A percentile compares a stretch with the other conserved stretches of the same genome.
Evolutionary conservation across 2,329 filamentous ascomycete species (phyloP).

Genomic region (Claviceps sp.): DNA sequence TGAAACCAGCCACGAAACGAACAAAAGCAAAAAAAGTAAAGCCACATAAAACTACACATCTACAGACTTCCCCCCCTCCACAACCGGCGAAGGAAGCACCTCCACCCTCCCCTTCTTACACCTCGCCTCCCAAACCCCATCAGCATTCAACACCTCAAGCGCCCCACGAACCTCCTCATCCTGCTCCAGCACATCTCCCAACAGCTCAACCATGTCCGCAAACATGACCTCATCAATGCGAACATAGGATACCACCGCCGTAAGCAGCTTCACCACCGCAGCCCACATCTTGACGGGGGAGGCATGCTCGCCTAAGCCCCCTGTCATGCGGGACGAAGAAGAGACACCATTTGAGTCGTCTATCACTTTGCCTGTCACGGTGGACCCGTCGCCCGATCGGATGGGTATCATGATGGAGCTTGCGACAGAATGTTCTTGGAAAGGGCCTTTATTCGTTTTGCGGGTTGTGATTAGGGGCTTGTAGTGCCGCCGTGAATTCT

Average conservation of each 20-base stretch:
- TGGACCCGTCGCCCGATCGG: slow-evolving; percentile 12
- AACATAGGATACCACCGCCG: slow-evolving; percentile 48
- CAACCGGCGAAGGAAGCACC: slow-evolving; percentile 22
- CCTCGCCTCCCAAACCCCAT: slow-evolving; percentile 62
- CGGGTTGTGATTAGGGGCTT: neutral
- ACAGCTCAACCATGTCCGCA: slow-evolving; percentile 54
- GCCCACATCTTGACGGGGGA: slow-evolving; percentile 53
- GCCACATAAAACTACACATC: slow-evolving; percentile 10
- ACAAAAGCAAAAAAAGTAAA: neutral
- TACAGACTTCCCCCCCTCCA: slow-evolving; percentile 30
- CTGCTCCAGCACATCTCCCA: slow-evolving; percentile 36
- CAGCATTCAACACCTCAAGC: slow-evolving; percentile 52
- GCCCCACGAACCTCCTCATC: slow-evolving; percentile 37
- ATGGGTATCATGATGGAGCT: slow-evolving; percentile 20
- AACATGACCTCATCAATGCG: slow-evolving; percentile 54
- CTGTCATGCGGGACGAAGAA: slow-evolving; percentile 8
- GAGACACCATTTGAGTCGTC: neutral
- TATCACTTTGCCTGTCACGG: slow-evolving; percentile 7
- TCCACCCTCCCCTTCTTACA: slow-evolving; percentile 32
- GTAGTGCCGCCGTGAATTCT: slow-evolving; percentile 8
- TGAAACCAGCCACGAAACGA: neutral
- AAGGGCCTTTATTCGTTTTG: neutral
- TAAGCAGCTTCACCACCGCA: slow-evolving; percentile 44
- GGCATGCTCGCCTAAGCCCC: slow-evolving; percentile 43
- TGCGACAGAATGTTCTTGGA: neutral